phyloP scores from a whole-genome alignment of 2,329 filamentous ascomycete genomes.

The Xylariaceae sp. region DNA sequence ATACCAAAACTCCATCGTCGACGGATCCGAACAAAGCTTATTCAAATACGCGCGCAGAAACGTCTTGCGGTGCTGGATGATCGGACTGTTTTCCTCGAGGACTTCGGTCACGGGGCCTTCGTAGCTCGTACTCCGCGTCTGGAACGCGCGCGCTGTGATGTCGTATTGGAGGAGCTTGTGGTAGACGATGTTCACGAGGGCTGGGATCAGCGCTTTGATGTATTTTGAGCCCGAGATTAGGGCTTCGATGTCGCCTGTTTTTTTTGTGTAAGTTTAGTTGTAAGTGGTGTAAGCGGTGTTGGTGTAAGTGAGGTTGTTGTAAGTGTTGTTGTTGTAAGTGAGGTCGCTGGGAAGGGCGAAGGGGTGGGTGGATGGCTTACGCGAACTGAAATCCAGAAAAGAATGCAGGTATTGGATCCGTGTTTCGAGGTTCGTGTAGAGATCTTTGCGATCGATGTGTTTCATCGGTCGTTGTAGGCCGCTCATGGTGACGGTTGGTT shows the following conservation, averaged over 20 bases:
- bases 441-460: constrained; percentile 63
- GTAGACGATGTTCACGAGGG: constrained; percentile 80
- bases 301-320: no score
- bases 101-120: constrained; percentile 61
- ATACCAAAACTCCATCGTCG: constrained; percentile 73
- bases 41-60: constrained; percentile 71
- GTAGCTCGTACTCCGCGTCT: constrained; percentile 56
- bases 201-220: constrained; percentile 75
- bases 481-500: constrained; percentile 21
- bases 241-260: constrained; percentile 64
- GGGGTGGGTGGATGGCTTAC: constrained; percentile 39
- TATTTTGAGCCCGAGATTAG: constrained; percentile 66
- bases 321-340: no score
- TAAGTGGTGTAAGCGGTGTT: constrained; percentile 18
- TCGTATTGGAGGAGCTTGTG: constrained; percentile 75
- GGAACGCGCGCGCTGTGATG: constrained; percentile 74
- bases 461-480: constrained; percentile 35
- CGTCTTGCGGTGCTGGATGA: constrained; percentile 72
- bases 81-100: constrained; percentile 63
- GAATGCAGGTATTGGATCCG: constrained; percentile 68
- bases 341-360: no score
- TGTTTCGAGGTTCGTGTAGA: constrained; percentile 66
- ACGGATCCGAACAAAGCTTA: constrained; percentile 69
- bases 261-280: not conserved
- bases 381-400: constrained; percentile 68